Percentiles rank a stretch among this genome's conserved stretches.
These are phyloP conservation scores for Phaeotremella skinneri DNA, from an alignment of 768 basidiomycete genomes.

Conservation along the genomic window DNA sequence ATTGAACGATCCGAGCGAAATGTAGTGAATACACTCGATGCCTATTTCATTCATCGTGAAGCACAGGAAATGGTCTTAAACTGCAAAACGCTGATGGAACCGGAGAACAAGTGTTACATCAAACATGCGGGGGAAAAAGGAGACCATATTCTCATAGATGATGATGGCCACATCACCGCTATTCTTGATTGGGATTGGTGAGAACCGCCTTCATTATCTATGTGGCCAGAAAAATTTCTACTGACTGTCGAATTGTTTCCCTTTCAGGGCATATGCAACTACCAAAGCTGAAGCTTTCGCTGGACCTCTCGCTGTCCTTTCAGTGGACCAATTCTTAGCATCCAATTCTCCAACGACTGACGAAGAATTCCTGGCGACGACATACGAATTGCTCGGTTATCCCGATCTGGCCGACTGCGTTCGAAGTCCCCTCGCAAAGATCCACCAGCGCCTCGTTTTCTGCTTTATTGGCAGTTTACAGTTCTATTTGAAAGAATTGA, in stretches of 20 bases:
- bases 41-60: conserved; percentile 10
- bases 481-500: not conserved
- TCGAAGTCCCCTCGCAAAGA: not conserved
- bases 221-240: no score
- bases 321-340: not conserved
- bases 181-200: conserved; percentile 50
- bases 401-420: conserved; percentile 19
- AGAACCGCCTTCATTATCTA: no score
- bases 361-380: conserved; percentile 5
- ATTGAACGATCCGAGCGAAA: not conserved
- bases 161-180: conserved; percentile 31
- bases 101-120: conserved; percentile 20
- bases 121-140: conserved; percentile 33
- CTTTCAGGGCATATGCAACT: conserved; percentile 7
- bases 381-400: conserved; percentile 8
- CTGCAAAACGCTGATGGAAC: not conserved
- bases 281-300: conserved; percentile 12
- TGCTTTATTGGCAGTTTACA: not conserved
- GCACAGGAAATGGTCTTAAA: conserved; percentile 4
- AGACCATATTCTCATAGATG: conserved; percentile 41
- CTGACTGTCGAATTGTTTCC: no score
- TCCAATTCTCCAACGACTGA: not conserved
- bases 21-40: not conserved
- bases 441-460: not conserved
- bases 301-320: not conserved